Evolutionary conservation across 768 basidiomycete genomes (phyloP).

Genomic region (Amanita fuliginea): DNA sequence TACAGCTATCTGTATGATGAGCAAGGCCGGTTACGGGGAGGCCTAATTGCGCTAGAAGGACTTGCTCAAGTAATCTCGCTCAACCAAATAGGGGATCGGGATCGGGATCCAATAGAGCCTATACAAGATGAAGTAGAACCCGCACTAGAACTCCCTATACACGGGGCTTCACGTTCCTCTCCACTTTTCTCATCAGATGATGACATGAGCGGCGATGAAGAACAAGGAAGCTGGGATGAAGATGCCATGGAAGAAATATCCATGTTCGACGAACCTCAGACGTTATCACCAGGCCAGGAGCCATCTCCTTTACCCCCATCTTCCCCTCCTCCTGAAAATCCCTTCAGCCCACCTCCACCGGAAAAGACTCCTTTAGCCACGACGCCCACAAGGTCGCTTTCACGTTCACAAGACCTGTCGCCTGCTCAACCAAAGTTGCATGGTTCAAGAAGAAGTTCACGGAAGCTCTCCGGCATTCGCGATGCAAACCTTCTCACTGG

Average conservation of each 20-base stretch:
- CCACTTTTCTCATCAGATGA: conserved; percentile 6
- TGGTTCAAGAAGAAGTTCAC: conserved; percentile 45
- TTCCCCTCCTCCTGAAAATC: conserved; percentile 17
- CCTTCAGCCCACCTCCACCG: conserved; percentile 17
- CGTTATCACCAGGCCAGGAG: conserved; percentile 18
- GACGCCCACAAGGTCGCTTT: conserved; percentile 14
- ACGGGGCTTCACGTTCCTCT: conserved; percentile 44
- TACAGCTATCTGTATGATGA: conserved; percentile 65
- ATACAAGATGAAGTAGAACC: conserved; percentile 45
- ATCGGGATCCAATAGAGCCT: conserved; percentile 34
- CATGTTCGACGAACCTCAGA: conserved; percentile 54
- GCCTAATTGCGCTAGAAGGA: conserved; percentile 73
- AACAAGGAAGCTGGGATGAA: conserved; percentile 66
- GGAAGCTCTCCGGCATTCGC: conserved; percentile 26
- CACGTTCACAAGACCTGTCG: conserved; percentile 14
- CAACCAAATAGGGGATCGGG: conserved; percentile 40
- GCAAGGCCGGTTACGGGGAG: conserved; percentile 82
- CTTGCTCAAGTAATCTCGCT: conserved; percentile 76
- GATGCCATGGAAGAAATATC: conserved; percentile 78
- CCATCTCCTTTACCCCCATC: conserved; percentile 22
- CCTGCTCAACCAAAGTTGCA: conserved; percentile 12
- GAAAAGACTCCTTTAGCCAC: conserved; percentile 16
- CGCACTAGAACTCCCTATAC: conserved; percentile 58
- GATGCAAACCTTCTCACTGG: conserved; percentile 48
- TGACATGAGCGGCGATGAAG: conserved; percentile 60